Evolutionary conservation across 1,284 basidiomycete species (phyloP).

Genomic region (Ustilago lituana): DNA sequence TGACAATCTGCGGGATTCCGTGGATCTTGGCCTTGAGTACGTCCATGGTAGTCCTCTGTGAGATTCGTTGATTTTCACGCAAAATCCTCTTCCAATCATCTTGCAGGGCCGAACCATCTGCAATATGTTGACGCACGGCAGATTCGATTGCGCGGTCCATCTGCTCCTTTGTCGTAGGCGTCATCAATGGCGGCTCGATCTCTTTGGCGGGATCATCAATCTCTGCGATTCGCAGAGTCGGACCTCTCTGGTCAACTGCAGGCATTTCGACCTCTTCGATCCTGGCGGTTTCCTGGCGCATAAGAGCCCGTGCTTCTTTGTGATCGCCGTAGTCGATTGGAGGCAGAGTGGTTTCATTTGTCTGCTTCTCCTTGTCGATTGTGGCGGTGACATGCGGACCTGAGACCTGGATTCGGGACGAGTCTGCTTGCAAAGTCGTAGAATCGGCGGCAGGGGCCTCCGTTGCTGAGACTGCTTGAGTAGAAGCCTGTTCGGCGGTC

Average conservation of each 20-base stretch:
- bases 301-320: conserved; percentile 25
- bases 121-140: conserved; percentile 20
- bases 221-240: conserved; percentile 33
- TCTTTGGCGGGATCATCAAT: conserved; percentile 26
- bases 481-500: background rate
- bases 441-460: conserved; percentile 3
- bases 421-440: background rate
- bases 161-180: conserved; percentile 48
- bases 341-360: conserved; percentile 28
- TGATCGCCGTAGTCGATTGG: conserved; percentile 31
- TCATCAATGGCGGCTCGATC: conserved; percentile 34
- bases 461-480: background rate
- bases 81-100: conserved; percentile 34
- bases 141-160: conserved; percentile 23
- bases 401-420: conserved; percentile 28
- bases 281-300: conserved; percentile 24
- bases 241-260: conserved; percentile 6
- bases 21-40: conserved; percentile 47
- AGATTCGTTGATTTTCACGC: conserved; percentile 38
- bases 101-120: background rate
- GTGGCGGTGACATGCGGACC: conserved; percentile 33
- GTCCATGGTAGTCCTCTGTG: conserved; percentile 38
- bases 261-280: conserved; percentile 43
- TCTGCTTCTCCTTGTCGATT: conserved; percentile 26
- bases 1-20: conserved; percentile 45